phyloP scores from a whole-genome alignment of 208 protist species.

The Leishmania tarentolae region DNA sequence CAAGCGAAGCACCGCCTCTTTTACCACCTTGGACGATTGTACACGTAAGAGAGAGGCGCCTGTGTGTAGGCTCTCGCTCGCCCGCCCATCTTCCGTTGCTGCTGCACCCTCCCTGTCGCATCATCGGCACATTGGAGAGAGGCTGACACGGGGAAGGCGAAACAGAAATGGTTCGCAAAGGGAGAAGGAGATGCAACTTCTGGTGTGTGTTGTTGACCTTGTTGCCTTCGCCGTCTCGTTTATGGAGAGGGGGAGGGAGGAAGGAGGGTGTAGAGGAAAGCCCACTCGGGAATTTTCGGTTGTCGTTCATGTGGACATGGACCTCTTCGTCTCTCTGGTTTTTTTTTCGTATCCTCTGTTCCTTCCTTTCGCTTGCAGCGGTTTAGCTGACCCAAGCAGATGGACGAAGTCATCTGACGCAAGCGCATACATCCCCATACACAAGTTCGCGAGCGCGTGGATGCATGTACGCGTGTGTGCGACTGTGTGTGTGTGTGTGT shows the following conservation, averaged over 20 bases:
- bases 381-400: not conserved
- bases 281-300: not conserved
- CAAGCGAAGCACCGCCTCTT: constrained; percentile 82
- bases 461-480: not conserved
- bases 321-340: not conserved
- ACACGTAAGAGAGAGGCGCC: constrained; percentile 51
- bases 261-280: not conserved
- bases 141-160: not conserved
- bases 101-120: not conserved
- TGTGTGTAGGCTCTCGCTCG: not conserved
- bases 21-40: constrained; percentile 81
- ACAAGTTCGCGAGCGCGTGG: not conserved
- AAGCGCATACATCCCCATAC: not conserved
- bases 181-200: not conserved
- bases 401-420: not conserved
- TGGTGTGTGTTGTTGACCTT: not conserved
- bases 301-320: not conserved
- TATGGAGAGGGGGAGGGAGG: not conserved
- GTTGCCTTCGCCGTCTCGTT: not conserved
- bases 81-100: not conserved
- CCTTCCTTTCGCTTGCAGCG: not conserved
- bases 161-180: not conserved
- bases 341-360: not conserved
- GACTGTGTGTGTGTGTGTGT: not conserved
- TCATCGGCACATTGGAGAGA: not conserved